These are phyloP conservation scores for Drosera spatulata DNA, from an alignment of 179 eudicot species.

Conservation along the genomic window DNA sequence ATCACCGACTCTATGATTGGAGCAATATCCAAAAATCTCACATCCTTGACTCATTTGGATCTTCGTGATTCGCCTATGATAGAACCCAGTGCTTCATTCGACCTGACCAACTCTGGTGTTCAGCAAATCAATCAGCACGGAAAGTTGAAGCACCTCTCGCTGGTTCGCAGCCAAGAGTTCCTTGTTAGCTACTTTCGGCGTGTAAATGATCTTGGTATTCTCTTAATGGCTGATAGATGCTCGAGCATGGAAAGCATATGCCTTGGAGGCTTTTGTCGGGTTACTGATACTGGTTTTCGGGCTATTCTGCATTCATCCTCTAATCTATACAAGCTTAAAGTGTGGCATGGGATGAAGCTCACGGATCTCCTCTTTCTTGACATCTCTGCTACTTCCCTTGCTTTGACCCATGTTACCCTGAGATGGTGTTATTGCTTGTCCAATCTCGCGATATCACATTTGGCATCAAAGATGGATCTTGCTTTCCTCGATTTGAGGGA, in stretches of 20 bases:
- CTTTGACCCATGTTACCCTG: slow-evolving; percentile 70
- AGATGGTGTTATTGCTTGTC: slow-evolving; percentile 91
- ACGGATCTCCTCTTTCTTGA: slow-evolving; percentile 89
- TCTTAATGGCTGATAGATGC: slow-evolving; percentile 85
- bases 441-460: slow-evolving; percentile 46
- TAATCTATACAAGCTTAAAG: slow-evolving; percentile 57
- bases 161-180: slow-evolving; percentile 82
- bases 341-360: slow-evolving; percentile 67
- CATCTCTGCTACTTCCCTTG: slow-evolving; percentile 77
- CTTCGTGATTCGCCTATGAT: slow-evolving; percentile 91
- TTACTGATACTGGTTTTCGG: slow-evolving; percentile 85
- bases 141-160: slow-evolving; percentile 75
- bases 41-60: slow-evolving; percentile 68
- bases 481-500: slow-evolving; percentile 77
- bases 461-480: slow-evolving; percentile 61
- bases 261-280: slow-evolving; percentile 93
- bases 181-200: slow-evolving; percentile 58
- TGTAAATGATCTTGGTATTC: slow-evolving; percentile 84
- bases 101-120: slow-evolving; percentile 76
- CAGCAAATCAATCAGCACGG: slow-evolving; percentile 72
- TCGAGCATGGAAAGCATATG: slow-evolving; percentile 78
- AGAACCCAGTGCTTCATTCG: slow-evolving; percentile 66
- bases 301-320: slow-evolving; percentile 82
- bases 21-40: slow-evolving; percentile 54
- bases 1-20: slow-evolving; percentile 82